Conservation (phyloP, 2,329 filamentous ascomycete genomes). For the Nothophaeocryptopus gaeumannii region DNA sequence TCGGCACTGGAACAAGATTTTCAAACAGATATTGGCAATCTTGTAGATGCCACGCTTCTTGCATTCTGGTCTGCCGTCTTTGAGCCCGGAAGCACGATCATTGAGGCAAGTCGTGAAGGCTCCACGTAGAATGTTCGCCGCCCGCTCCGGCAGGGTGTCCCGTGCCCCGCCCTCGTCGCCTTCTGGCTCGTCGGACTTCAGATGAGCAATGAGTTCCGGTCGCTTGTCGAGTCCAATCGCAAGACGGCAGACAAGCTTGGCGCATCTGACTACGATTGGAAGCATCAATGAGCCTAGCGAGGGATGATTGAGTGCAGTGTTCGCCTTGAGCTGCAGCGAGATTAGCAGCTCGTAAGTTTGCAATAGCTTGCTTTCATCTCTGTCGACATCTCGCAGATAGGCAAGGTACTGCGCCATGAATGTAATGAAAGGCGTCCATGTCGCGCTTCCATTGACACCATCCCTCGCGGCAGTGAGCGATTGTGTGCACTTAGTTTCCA, state of each 20-base stretch:
- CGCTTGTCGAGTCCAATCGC: conserved; percentile 80
- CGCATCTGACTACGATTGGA: conserved; percentile 78
- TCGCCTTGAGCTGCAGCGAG: conserved; percentile 69
- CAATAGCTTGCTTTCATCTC: conserved; percentile 71
- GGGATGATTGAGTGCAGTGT: conserved; percentile 75
- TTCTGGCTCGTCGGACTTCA: conserved; percentile 39
- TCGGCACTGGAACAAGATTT: conserved; percentile 81
- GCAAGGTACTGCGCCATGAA: conserved; percentile 79
- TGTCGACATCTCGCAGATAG: conserved; percentile 78
- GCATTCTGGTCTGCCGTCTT: conserved; percentile 66
- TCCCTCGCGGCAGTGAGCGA: conserved; percentile 64
- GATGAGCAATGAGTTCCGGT: conserved; percentile 69
- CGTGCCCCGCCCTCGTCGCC: conserved; percentile 61
- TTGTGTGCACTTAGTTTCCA: conserved; percentile 63
- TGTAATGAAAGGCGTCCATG: conserved; percentile 72
- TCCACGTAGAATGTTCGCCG: conserved; percentile 83
- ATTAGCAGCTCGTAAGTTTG: conserved; percentile 73
- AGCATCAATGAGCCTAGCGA: conserved; percentile 78
- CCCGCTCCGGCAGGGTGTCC: conserved; percentile 78
- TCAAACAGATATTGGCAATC: conserved; percentile 86
- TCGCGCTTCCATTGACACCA: conserved; percentile 61
- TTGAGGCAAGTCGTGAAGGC: conserved; percentile 88
- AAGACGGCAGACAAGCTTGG: conserved; percentile 73
- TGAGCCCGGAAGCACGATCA: conserved; percentile 65
- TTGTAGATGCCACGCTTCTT: conserved; percentile 87